Conservation (phyloP, 2,329 filamentous ascomycete genomes). For the Calonectria hawksworthii region DNA sequence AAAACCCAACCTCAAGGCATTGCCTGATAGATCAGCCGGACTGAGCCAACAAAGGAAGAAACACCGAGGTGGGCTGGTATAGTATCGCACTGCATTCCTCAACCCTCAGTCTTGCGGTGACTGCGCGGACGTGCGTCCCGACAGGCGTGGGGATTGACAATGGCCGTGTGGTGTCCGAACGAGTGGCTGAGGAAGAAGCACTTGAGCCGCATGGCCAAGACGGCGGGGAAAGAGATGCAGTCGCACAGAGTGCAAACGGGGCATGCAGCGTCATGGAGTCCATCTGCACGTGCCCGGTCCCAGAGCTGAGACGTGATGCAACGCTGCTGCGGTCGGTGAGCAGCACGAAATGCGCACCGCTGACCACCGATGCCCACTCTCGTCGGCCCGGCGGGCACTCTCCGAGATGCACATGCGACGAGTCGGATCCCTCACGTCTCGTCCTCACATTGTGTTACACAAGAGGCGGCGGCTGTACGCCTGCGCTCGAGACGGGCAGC, state of each 20-base stretch:
- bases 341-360: background rate
- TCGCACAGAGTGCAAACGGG: background rate
- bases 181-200: background rate
- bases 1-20: background rate
- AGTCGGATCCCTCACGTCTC: background rate
- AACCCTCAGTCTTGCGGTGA: background rate
- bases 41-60: background rate
- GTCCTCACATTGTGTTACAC: background rate
- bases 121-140: background rate
- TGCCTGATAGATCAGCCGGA: background rate
- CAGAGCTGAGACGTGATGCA: slow-evolving; percentile 10
- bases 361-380: background rate
- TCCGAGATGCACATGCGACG: background rate
- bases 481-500: background rate
- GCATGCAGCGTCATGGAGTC: background rate
- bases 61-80: background rate
- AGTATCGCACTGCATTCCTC: background rate
- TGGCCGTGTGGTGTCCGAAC: background rate
- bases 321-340: slow-evolving; percentile 3
- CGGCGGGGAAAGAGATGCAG: background rate
- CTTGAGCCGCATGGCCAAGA: background rate
- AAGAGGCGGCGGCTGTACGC: background rate
- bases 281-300: background rate
- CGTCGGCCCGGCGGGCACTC: background rate
- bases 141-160: background rate